Conservation (phyloP, 495 filamentous ascomycete species). For the Aspergillus bertholletiae region DNA sequence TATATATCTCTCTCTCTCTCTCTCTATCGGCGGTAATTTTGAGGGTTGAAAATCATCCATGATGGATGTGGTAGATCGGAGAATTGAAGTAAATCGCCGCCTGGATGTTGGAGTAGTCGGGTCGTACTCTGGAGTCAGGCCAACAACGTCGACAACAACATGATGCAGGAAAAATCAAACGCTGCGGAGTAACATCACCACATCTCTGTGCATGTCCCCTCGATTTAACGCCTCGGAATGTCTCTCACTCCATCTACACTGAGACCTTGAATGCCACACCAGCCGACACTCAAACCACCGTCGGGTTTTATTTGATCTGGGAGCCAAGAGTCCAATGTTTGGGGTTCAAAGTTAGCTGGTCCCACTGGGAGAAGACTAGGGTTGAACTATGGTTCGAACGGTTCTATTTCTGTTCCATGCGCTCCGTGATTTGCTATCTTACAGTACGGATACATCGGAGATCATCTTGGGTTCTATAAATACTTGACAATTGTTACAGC, state of each 20-base stretch:
- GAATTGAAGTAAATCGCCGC: not conserved
- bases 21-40: too few species aligned
- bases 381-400: conserved; percentile 9
- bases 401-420: not conserved
- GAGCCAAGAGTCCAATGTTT: conserved; percentile 1
- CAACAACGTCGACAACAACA: not conserved
- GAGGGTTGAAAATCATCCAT: not conserved
- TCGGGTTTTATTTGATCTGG: not conserved
- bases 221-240: not conserved
- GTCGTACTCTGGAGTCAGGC: not conserved
- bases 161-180: not conserved
- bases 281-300: conserved; percentile 1
- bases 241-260: not conserved
- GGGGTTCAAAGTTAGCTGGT: not conserved
- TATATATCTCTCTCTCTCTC: too few species aligned
- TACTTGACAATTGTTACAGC: too few species aligned
- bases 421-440: not conserved
- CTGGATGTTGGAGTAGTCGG: not conserved
- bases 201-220: not conserved
- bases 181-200: not conserved
- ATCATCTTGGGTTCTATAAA: not conserved
- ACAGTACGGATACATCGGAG: not conserved
- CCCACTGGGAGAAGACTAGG: conserved; percentile 2
- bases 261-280: not conserved
- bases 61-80: not conserved